Evolutionary conservation across 371 early-diverging fungal species (phyloP).

Genomic region (Syncephalastrum racemosum): DNA sequence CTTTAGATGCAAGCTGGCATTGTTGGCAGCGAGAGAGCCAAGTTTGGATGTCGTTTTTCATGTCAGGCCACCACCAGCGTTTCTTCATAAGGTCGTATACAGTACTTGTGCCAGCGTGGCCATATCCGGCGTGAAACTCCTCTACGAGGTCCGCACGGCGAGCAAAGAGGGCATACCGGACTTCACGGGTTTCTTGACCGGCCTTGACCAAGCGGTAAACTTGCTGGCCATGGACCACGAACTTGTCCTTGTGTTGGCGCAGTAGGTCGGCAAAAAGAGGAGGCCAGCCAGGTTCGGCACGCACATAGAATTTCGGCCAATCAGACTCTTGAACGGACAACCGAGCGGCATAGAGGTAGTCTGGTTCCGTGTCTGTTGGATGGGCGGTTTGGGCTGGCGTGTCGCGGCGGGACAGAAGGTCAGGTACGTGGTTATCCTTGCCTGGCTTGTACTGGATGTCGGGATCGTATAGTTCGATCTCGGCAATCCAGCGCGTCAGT

Average conservation of each 20-base stretch:
- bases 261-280: background rate
- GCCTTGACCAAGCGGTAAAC: slow-evolving; percentile 1
- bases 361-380: no score
- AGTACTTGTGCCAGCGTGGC: slow-evolving; percentile 16
- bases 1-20: slow-evolving; percentile 12
- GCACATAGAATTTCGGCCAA: slow-evolving; percentile 10
- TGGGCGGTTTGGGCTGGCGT: no score
- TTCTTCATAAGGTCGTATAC: slow-evolving; percentile 10
- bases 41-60: slow-evolving; percentile 11
- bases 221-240: background rate
- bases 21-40: slow-evolving; percentile 18
- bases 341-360: no score
- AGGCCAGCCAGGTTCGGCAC: background rate
- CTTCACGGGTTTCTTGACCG: background rate
- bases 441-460: no score
- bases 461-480: slow-evolving; percentile 30
- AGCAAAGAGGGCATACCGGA: slow-evolving; percentile 4
- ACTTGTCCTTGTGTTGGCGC: slow-evolving; percentile 6
- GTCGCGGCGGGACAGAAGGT: no score
- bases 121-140: slow-evolving; percentile 5
- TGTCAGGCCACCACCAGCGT: slow-evolving; percentile 16
- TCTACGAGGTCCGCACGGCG: slow-evolving; percentile 5
- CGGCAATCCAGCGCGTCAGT: slow-evolving; percentile 26
- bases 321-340: no score
- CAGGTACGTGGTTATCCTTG: no score